Conservation (phyloP, 441 rosid genomes). For the Theobroma grandiflorum region DNA sequence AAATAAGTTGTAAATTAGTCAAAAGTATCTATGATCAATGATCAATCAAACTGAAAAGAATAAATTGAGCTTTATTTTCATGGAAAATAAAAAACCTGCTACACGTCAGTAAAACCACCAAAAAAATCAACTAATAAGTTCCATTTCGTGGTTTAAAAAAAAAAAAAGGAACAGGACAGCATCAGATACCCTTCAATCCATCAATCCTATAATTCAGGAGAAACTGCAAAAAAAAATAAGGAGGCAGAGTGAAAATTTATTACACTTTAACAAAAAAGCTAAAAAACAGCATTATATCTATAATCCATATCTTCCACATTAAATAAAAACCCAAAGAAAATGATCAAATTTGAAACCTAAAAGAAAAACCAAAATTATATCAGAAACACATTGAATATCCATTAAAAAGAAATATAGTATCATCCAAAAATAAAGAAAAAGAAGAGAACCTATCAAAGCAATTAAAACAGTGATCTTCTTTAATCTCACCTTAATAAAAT, state of each 20-base stretch:
- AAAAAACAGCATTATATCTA: background rate
- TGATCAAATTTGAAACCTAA: constrained; percentile 1
- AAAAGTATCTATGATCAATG: background rate
- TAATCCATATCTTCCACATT: background rate
- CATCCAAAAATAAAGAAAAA: constrained; percentile 5
- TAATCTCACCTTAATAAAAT: constrained; percentile 31
- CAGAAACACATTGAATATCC: background rate
- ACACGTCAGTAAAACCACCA: background rate
- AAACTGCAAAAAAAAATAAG: background rate
- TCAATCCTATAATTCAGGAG: constrained; percentile 14
- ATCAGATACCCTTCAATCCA: constrained; percentile 26
- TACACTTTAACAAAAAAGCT: constrained; percentile 13
- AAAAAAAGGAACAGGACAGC: background rate
- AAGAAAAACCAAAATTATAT: constrained; percentile 5
- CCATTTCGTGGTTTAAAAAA: background rate
- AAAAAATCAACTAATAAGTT: constrained; percentile 18
- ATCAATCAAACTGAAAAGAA: background rate
- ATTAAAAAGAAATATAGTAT: background rate
- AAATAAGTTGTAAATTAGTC: background rate
- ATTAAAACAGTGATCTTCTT: constrained; percentile 24
- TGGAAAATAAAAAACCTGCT: background rate
- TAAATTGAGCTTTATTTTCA: background rate
- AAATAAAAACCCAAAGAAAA: background rate
- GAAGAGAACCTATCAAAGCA: constrained; percentile 19
- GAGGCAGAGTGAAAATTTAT: constrained; percentile 7